A percentile compares a stretch with the other conserved stretches of the same genome.
These are phyloP conservation scores for Prunus mongolica DNA, from an alignment of 306 rosid species.

Conservation along the genomic window DNA sequence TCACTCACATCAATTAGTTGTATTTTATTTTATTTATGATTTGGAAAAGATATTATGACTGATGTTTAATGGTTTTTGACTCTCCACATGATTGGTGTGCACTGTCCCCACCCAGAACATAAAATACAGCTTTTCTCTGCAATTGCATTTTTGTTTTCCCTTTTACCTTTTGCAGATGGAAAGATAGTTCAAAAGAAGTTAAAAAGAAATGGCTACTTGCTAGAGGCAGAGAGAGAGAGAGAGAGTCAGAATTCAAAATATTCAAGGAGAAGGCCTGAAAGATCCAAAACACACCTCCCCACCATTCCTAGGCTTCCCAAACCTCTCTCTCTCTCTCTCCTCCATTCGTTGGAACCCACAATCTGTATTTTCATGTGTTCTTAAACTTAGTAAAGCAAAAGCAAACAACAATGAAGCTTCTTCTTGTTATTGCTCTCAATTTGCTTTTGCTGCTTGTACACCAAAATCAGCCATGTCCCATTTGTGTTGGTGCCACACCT, in stretches of 20 bases:
- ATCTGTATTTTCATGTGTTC: slow-evolving; percentile 28
- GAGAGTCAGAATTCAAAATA: background rate
- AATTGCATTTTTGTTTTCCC: background rate
- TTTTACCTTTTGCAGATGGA: slow-evolving; percentile 1
- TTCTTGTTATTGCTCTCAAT: slow-evolving; percentile 13
- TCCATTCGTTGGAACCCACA: slow-evolving; percentile 19
- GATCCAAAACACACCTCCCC: slow-evolving; percentile 19
- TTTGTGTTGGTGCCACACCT: slow-evolving; percentile 41
- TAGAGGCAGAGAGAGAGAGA: background rate
- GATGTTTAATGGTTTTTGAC: background rate
- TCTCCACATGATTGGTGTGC: slow-evolving; percentile 33
- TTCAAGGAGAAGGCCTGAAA: slow-evolving; percentile 13
- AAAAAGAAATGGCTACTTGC: background rate
- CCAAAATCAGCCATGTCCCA: slow-evolving; percentile 33
- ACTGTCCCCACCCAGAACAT: slow-evolving; percentile 17
- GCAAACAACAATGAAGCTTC: slow-evolving; percentile 41
- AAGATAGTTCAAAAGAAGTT: slow-evolving; percentile 8
- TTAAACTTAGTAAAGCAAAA: slow-evolving; percentile 25
- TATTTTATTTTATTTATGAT: background rate
- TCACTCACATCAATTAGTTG: background rate
- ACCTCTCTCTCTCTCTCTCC: slow-evolving; percentile 14
- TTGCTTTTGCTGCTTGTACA: slow-evolving; percentile 27
- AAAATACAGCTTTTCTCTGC: slow-evolving; percentile 18
- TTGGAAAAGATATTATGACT: no score
- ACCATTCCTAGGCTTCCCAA: slow-evolving; percentile 9